phyloP scores from a whole-genome alignment of 2,329 filamentous ascomycete species.

The Podosphaera fusca region DNA sequence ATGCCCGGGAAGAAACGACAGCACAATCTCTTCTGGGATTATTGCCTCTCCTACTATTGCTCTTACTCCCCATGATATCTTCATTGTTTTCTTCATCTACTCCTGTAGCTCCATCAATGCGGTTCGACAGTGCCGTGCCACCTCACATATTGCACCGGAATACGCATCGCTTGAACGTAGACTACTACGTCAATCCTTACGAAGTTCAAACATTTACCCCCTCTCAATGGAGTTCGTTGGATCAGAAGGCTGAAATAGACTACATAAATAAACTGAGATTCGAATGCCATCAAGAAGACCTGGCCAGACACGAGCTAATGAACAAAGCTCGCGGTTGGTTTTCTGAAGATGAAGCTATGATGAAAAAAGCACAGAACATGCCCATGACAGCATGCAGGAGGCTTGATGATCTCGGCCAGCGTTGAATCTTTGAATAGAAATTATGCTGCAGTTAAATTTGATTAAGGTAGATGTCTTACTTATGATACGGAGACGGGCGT shows the following conservation, averaged over 20 bases:
- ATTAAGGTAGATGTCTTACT: neutral
- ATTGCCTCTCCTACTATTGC: slow-evolving; percentile 71
- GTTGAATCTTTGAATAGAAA: neutral
- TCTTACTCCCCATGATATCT: slow-evolving; percentile 63
- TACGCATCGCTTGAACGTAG: slow-evolving; percentile 46
- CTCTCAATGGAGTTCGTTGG: slow-evolving; percentile 49
- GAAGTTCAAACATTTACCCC: slow-evolving; percentile 50
- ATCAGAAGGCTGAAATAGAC: slow-evolving; percentile 51
- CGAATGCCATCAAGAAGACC: slow-evolving; percentile 53
- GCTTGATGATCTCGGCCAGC: slow-evolving; percentile 24
- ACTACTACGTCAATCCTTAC: slow-evolving; percentile 65
- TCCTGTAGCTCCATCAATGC: slow-evolving; percentile 39
- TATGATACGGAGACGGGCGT: neutral
- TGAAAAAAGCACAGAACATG: slow-evolving; percentile 26
- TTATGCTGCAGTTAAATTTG: neutral
- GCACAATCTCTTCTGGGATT: slow-evolving; percentile 43
- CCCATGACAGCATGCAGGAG: slow-evolving; percentile 34
- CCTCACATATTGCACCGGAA: slow-evolving; percentile 55
- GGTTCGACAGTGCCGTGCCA: slow-evolving; percentile 46
- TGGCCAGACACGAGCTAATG: slow-evolving; percentile 28
- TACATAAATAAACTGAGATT: slow-evolving; percentile 44
- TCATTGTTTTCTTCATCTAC: slow-evolving; percentile 43
- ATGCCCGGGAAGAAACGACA: slow-evolving; percentile 25
- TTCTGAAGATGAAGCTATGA: slow-evolving; percentile 36
- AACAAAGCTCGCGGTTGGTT: slow-evolving; percentile 51